Base-by-base conservation (phyloP, 805 yeast species). In the Kluyveromyces siamensis region DNA sequence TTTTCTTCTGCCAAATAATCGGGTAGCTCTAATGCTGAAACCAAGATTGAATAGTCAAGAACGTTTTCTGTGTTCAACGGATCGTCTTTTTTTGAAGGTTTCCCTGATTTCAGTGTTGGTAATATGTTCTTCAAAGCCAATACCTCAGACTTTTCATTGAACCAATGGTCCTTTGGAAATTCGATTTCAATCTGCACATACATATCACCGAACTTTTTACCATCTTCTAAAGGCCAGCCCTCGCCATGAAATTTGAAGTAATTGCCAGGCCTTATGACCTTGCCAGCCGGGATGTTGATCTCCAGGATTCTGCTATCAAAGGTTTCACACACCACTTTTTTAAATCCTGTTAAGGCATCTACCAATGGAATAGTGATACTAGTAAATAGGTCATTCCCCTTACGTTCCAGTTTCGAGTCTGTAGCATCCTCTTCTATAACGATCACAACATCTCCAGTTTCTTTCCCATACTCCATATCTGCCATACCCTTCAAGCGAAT, bases 81-180 rank as follows among this genome's bases (percentile, higher is more conserved):
- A 25, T 62, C 59, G 8, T 56, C 55, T 18, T 40, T 39, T 13
- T 27, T 38, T 16, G 49, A 21, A 45, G 40, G 30, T 16, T 50
- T 45, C 37, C 46, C 39, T 40, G 44, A 37, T 33, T 45, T 44
- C 44, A 46, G 46, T 7, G 59, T 65, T 4, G 86, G 89, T 45
- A 85, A 67, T 18, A 83, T 67, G 50, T 79, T 76, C 54, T 69
- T 72, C 46, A 85, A 68, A 51, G 73, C 76, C 21, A 66, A 50
- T 3, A 82, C 47, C 59, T 88, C 96, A 49, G 79, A 73, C 57
- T 75, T 77, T 62, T 88, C 96, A 55, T 78, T 65, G 58, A 83
- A 82, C 96, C 96, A 89, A 58, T 82, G 77, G 64, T 88, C 95
- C 36, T 74, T 73, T 2, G 96, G 97, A 63, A 90, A 89, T 56